Evolutionary conservation across 352 stramenopile genomes (phyloP), one percentile per base, ranked within the genome.

Genomic region (Pythium periplocum): DNA sequence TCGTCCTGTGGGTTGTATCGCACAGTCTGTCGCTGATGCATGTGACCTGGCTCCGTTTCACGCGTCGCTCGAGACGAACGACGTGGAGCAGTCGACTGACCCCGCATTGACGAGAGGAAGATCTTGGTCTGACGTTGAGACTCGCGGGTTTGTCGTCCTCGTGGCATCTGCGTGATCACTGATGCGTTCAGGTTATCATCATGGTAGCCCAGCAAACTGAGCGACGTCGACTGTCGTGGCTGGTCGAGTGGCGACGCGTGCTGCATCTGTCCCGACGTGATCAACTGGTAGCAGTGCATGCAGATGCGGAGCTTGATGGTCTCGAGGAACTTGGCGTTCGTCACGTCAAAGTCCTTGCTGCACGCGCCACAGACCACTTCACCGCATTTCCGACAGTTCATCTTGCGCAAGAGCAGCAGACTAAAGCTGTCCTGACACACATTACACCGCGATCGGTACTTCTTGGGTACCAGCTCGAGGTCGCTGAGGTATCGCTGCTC

Each of bases 361-460:
- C 84, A 95, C 0, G 79, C 78, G n/a, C 80, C 83, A 47, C 84
- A 95, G 8, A 95, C 83, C 8, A 95, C 84, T 65, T 95, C 83
- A 3, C 84, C 84, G 47, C 84, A 95, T 59, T 95, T 95, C 37
- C 84, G 76, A 57, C 84, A 95, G 56, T 88, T 90, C 49, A 92
- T 66, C 51, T 95, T 95, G 54, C 81, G 75, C 44, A 92, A 56
- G 52, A 91, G 46, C 62, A 95, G 58, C 39, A 95, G 51, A n/a
- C 74, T 83, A 62, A 95, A 95, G 45, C 77, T 90, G 59, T 93
- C 84, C 36, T 85, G 70, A 52, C 84, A 95, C 10, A 95, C 83
- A 0, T 71, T 66, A 51, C 84, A 95, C 34, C 74, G 70, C 32
- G 66, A 71, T 12, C 83, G 74, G 51, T 91, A 88, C 53, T 87